Evolutionary conservation across 2,329 filamentous ascomycete species (phyloP).

Genomic region (Tolypocladium album): DNA sequence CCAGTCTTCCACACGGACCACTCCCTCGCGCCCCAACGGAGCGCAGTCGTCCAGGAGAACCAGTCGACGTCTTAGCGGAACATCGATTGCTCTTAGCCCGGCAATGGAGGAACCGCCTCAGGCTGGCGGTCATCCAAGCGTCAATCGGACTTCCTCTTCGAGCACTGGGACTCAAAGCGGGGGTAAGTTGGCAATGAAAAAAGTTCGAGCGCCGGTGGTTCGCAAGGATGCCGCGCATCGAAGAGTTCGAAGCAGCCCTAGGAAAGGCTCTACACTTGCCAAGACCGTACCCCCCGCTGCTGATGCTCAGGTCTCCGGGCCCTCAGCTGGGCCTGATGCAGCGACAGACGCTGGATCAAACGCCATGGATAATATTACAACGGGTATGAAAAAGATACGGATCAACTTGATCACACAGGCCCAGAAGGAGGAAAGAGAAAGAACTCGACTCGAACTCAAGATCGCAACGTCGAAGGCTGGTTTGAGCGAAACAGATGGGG

Average conservation of each 20-base stretch:
- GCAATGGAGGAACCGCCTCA: slow-evolving; percentile 8
- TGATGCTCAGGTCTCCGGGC: slow-evolving; percentile 5
- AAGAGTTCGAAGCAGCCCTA: slow-evolving; percentile 20
- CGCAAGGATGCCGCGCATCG: slow-evolving; percentile 29
- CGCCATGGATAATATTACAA: slow-evolving; percentile 44
- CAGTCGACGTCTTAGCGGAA: slow-evolving; percentile 38
- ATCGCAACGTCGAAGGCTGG: slow-evolving; percentile 5
- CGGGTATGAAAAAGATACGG: slow-evolving; percentile 51
- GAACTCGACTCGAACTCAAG: slow-evolving; percentile 14
- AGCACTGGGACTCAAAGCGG: slow-evolving; percentile 26
- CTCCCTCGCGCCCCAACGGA: slow-evolving; percentile 13
- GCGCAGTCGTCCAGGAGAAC: slow-evolving; percentile 20
- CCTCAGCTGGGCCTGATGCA: slow-evolving; percentile 1
- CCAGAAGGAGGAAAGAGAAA: slow-evolving; percentile 42
- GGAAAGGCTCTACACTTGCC: slow-evolving; percentile 20
- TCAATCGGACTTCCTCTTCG: slow-evolving; percentile 24
- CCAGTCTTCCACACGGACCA: slow-evolving; percentile 22
- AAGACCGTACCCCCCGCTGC: slow-evolving; percentile 5
- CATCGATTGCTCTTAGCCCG: slow-evolving; percentile 24
- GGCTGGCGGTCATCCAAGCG: slow-evolving; percentile 1
- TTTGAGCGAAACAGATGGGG: neutral
- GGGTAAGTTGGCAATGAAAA: slow-evolving; percentile 43
- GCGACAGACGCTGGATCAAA: slow-evolving; percentile 12
- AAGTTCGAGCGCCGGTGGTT: slow-evolving; percentile 38
- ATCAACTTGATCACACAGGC: slow-evolving; percentile 50